Evolutionary conservation across 768 basidiomycete genomes (phyloP).

Genomic region (Boletus sp.): DNA sequence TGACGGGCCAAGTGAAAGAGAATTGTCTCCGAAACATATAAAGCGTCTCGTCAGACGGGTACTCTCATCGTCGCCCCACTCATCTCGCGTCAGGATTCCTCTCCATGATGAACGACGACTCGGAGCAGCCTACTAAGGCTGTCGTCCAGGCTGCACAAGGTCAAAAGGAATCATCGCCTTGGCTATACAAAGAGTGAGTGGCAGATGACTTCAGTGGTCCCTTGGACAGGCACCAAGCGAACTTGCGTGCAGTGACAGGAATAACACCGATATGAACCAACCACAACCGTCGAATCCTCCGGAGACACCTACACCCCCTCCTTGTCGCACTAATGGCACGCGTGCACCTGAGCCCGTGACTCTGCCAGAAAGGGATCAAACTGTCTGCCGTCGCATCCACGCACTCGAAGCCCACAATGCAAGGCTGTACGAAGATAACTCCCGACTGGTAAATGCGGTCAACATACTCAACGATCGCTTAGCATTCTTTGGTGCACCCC

Average conservation of each 20-base stretch:
- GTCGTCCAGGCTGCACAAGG: slow-evolving; percentile 16
- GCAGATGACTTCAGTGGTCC: not conserved
- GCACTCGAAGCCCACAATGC: slow-evolving; percentile 27
- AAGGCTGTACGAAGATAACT: slow-evolving; percentile 40
- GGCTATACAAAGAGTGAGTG: slow-evolving; percentile 12
- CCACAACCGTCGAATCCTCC: not conserved
- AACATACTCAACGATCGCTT: slow-evolving; percentile 32
- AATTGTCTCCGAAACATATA: slow-evolving; percentile 9
- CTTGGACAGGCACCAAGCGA: not conserved
- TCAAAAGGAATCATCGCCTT: not conserved
- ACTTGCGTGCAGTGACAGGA: slow-evolving; percentile 5
- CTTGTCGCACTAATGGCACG: slow-evolving; percentile 27
- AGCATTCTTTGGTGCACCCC: slow-evolving; percentile 15
- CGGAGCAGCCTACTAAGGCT: not conserved
- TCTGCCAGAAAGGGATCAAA: slow-evolving; percentile 27
- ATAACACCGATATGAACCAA: not conserved
- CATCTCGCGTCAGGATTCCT: not conserved
- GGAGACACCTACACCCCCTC: slow-evolving; percentile 3
- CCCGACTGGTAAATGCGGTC: slow-evolving; percentile 26
- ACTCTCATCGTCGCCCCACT: not conserved
- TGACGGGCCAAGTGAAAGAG: not conserved
- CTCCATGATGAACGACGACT: slow-evolving; percentile 8
- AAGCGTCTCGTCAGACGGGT: not conserved
- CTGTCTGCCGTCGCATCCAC: slow-evolving; percentile 32
- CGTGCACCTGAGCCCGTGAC: slow-evolving; percentile 44